These are phyloP conservation scores for Cucumis sativus DNA, from an alignment of 306 rosid species.

Conservation along the genomic window Cucumber_9930_V3 NC_026658.2:25631001-25631500, in stretches of 20 bases:
- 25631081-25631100: neutral
- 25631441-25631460: conserved; percentile 12
- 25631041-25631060: conserved; percentile 46
- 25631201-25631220: neutral
- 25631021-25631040: conserved; percentile 38
- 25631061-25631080: conserved; percentile 40
- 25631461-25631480: conserved; percentile 10
- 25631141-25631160: neutral
- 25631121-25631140: neutral
- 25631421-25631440: conserved; percentile 21
- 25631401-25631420: conserved; percentile 41
- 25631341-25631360: conserved; percentile 48
- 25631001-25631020: conserved; percentile 59
- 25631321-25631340: neutral
- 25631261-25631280: neutral
- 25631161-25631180: neutral
- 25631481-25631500: conserved; percentile 21
- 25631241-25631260: neutral
- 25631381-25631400: conserved; percentile 24
- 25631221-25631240: neutral
- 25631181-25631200: too few relatives aligned
- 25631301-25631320: neutral
- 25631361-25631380: conserved; percentile 35
- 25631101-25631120: neutral
- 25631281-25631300: neutral